phyloP scores from a whole-genome alignment of 1,284 basidiomycete species.

The Tilletia walkeri region DNA sequence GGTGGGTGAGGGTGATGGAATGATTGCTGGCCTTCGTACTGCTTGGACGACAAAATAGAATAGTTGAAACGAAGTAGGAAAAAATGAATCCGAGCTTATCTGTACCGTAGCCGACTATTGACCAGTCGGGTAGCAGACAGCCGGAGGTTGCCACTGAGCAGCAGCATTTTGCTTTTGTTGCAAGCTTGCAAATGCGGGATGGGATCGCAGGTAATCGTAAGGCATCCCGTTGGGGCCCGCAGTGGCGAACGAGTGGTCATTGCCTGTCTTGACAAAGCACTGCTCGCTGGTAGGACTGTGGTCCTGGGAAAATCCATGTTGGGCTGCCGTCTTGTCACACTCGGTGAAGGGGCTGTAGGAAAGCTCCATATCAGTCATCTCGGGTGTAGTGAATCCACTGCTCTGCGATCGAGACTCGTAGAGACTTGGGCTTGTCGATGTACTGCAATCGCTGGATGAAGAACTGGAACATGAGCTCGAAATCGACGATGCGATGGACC shows the following conservation, averaged over 20 bases:
- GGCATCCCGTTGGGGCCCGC: neutral
- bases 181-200: neutral
- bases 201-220: slow-evolving; percentile 7
- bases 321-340: slow-evolving; percentile 13
- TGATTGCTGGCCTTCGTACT: no score
- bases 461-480: slow-evolving; percentile 27
- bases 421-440: slow-evolving; percentile 36
- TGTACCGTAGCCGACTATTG: neutral
- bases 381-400: slow-evolving; percentile 47
- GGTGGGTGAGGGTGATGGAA: no score
- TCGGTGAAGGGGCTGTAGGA: slow-evolving; percentile 14
- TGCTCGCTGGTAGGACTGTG: no score
- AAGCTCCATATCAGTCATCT: slow-evolving; percentile 47
- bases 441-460: slow-evolving; percentile 28
- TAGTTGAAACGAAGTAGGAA: no score
- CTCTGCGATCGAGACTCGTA: slow-evolving; percentile 32
- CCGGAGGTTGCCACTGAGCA: neutral
- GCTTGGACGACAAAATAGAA: no score
- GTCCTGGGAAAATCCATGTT: neutral
- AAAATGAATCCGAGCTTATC: neutral
- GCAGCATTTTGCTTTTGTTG: neutral
- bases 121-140: neutral
- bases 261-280: no score
- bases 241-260: no score
- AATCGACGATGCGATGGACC: slow-evolving; percentile 32